Percentiles rank a stretch among this genome's conserved stretches.
phyloP scores from a whole-genome alignment of 805 yeast species.

The Metschnikowia henanensis region DNA sequence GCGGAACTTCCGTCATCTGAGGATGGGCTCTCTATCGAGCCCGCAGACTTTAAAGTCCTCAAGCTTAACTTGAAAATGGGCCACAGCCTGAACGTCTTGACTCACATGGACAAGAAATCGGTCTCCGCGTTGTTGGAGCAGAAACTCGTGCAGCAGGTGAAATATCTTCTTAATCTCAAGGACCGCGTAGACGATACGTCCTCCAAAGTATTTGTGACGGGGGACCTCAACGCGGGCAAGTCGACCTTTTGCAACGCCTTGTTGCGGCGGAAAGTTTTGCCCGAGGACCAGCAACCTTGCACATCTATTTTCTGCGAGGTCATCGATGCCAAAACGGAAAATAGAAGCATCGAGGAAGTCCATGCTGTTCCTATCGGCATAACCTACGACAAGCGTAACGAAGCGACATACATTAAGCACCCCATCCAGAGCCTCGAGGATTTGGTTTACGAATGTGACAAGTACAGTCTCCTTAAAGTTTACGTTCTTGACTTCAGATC shows the following conservation, averaged over 20 bases:
- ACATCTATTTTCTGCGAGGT: constrained; percentile 96
- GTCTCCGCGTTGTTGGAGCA: constrained; percentile 68
- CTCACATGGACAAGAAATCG: constrained; percentile 64
- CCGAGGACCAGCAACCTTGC: constrained; percentile 98
- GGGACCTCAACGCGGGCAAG: constrained; percentile 96
- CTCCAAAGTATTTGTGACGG: constrained; percentile 94
- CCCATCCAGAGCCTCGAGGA: constrained; percentile 58
- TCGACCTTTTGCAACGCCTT: constrained; percentile 94
- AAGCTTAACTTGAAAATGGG: constrained; percentile 62
- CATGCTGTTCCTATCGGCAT: constrained; percentile 77
- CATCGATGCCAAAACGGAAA: constrained; percentile 70
- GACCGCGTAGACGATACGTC: constrained; percentile 89
- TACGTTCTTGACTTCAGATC: constrained; percentile 78
- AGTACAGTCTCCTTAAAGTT: constrained; percentile 70
- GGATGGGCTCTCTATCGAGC: constrained; percentile 25
- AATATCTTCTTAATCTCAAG: constrained; percentile 68
- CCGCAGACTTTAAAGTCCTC: constrained; percentile 51
- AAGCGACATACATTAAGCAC: constrained; percentile 60
- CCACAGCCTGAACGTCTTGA: constrained; percentile 42
- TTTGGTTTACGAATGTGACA: constrained; percentile 72
- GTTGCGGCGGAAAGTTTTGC: constrained; percentile 71
- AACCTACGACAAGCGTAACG: constrained; percentile 54
- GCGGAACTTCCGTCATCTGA: constrained; percentile 11
- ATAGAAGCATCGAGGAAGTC: constrained; percentile 79
- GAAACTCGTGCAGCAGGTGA: constrained; percentile 61